Conservation (phyloP, 441 rosid species). For the Erodium chrysanthum region DNA sequence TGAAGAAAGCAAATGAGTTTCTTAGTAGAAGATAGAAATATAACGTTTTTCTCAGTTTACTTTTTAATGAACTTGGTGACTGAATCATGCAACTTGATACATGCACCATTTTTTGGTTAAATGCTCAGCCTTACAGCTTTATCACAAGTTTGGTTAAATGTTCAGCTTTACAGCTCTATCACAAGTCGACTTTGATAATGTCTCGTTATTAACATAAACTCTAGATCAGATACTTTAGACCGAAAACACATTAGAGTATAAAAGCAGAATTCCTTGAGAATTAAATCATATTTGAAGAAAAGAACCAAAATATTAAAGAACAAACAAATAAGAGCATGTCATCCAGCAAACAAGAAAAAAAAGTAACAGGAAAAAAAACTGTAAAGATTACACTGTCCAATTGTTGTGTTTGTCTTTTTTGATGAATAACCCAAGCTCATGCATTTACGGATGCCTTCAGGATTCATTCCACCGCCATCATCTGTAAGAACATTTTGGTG, state of each 20-base stretch:
- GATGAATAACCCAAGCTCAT: constrained; percentile 97
- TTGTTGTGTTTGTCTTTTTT: constrained; percentile 76
- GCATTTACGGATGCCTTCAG: constrained; percentile 66
- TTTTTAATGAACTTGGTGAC: background rate
- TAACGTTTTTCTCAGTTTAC: background rate
- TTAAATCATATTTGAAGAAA: background rate
- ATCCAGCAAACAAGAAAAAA: constrained; percentile 2
- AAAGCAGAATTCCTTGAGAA: background rate
- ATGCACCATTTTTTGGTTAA: background rate
- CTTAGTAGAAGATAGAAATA: background rate
- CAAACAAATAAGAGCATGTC: background rate
- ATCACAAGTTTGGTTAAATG: no score
- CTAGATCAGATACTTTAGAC: background rate
- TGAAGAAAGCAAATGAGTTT: background rate
- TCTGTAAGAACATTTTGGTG: constrained; percentile 34
- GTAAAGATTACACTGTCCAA: constrained; percentile 70
- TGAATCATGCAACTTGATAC: background rate
- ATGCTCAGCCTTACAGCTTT: no score
- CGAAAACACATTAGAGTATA: background rate
- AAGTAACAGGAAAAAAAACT: background rate
- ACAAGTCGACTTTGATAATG: background rate
- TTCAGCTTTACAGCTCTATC: background rate
- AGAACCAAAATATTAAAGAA: background rate
- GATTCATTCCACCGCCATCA: constrained; percentile 96
- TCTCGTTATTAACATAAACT: background rate